phyloP scores from a whole-genome alignment of 176 grass and related monocot species.

The Eragrostis nindensis region DNA sequence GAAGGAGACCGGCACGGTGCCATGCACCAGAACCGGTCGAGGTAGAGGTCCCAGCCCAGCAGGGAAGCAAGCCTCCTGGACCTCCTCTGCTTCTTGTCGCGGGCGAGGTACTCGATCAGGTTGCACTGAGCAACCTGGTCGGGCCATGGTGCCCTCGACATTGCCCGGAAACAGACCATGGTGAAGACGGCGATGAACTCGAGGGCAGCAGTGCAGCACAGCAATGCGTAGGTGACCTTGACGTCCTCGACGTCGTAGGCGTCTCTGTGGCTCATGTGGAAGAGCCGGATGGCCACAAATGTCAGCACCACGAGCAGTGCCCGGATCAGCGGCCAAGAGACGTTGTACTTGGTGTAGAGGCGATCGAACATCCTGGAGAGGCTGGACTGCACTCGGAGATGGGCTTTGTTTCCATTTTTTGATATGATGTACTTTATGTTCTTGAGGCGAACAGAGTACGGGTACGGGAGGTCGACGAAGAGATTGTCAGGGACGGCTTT shows the following conservation, averaged over 20 bases:
- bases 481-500: not conserved
- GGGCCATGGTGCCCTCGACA: not conserved
- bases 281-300: not conserved
- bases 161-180: too few species aligned
- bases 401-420: not conserved
- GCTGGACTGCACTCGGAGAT: not conserved
- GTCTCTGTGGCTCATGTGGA: not conserved
- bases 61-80: not conserved
- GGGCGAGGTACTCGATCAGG: not conserved
- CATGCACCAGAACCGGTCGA: not conserved
- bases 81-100: not conserved
- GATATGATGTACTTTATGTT: not conserved
- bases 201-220: not conserved
- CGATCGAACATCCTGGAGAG: not conserved
- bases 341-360: conserved; percentile 17
- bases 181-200: not conserved
- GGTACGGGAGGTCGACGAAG: conserved; percentile 18
- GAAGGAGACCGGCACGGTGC: not conserved
- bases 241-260: not conserved
- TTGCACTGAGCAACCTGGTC: not conserved
- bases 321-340: not conserved
- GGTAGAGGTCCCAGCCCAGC: not conserved
- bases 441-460: not conserved
- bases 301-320: not conserved
- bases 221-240: conserved; percentile 8